phyloP scores from a whole-genome alignment of 768 basidiomycete species.

The Psilocybe sp. region DNA sequence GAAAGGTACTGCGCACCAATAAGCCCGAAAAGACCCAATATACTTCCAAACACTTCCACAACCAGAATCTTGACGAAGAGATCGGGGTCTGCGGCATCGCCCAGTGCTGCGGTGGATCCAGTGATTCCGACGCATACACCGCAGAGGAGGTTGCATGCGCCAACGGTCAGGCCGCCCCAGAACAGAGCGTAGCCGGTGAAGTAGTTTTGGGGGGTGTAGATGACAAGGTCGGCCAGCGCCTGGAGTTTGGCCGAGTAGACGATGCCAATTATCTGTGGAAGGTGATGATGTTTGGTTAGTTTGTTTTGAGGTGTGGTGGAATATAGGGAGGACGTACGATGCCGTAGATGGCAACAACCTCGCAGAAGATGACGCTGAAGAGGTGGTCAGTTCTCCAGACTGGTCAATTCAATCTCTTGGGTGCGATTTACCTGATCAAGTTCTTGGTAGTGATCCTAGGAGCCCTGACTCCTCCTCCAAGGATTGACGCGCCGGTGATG shows the following conservation, averaged over 20 bases:
- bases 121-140: conserved; percentile 93
- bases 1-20: conserved; percentile 62
- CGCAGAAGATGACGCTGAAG: conserved; percentile 94
- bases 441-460: conserved; percentile 97
- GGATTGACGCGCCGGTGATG: conserved; percentile 92
- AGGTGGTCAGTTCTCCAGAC: not conserved
- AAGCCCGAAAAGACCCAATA: conserved; percentile 88
- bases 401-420: not conserved
- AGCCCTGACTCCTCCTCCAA: conserved; percentile 92
- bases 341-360: conserved; percentile 98
- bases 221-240: conserved; percentile 53
- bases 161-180: conserved; percentile 96
- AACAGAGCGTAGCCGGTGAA: conserved; percentile 95
- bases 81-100: conserved; percentile 92
- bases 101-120: conserved; percentile 91
- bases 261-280: conserved; percentile 83
- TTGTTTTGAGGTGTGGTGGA: not conserved
- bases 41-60: conserved; percentile 91
- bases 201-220: conserved; percentile 88
- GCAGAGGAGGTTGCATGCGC: conserved; percentile 91
- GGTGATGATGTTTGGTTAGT: conserved; percentile 1
- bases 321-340: conserved; percentile 53
- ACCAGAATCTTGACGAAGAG: conserved; percentile 96
- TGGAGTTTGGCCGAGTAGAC: conserved; percentile 87
- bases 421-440: conserved; percentile 73